Base-by-base conservation (phyloP, 257 asterid species). In the Penstemon barbatus region DNA sequence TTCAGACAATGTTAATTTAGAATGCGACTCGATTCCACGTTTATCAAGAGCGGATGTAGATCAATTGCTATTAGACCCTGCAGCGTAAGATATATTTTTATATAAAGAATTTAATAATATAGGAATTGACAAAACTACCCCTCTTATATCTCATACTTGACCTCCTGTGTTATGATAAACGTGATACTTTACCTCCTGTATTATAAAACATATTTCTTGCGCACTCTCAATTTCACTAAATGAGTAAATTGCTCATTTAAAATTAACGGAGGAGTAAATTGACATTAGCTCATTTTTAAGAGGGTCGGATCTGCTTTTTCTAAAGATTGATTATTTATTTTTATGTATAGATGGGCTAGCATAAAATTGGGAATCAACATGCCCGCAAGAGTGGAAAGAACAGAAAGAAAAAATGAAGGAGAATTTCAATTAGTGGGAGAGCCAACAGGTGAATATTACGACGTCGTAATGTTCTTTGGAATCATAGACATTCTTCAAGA, bases 401-500 rank as follows among this genome's bases (percentile, higher is more conserved):
- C 86, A 0, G 89, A 85, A 25, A 91, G 99, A 66, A 82, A 67
- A 54, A 81, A 72, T 0, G 94, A 87, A 0, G 72, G 70, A 0
- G 96, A 94, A 64, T 12, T 79, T 36, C 97, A 90, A 75, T 70
- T 91, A 38, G 81, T 89, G 13, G 99, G 97, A 62, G 97, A 90
- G 50, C 92, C 96, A 46, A 90, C 96, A 4, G 96, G 96, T 45
- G 97, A 94, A 48, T 89, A 71, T 78, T 94, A 90, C 59, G 97
- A 94, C 46, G 97, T 94, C 5, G 70, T 91, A 51, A 65, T 94
- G 79, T 94, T 90, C 78, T 89, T 94, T 6, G 93, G 97, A 39
- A 81, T 94, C 75, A 94, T 94, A 66, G 97, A 94, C 89, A 94
- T 91, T 41, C 99, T 94, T 63, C 96, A 89, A 77, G 99, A 94